Percentiles rank a stretch among this genome's conserved stretches.
Evolutionary conservation across 805 yeast genomes (phyloP).

Genomic region (Saccharomyces jurei): DNA sequence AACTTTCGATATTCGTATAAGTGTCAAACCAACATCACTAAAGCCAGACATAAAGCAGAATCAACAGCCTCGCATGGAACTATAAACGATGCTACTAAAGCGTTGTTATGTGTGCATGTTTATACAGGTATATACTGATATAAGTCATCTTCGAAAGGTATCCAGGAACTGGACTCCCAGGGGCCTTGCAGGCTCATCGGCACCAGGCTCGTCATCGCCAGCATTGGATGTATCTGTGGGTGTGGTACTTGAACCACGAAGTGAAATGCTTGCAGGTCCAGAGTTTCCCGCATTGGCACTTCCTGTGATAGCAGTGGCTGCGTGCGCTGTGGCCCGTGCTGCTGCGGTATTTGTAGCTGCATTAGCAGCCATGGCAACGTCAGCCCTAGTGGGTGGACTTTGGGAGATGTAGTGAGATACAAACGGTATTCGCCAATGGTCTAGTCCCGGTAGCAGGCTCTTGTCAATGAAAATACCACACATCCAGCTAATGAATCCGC

Average conservation of each 20-base stretch:
- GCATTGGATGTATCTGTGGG: conserved; percentile 7
- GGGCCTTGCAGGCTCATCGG: conserved; percentile 56
- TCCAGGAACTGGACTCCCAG: conserved; percentile 53
- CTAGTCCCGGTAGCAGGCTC: conserved; percentile 37
- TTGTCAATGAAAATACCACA: conserved; percentile 38
- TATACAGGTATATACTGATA: background rate
- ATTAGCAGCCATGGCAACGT: conserved; percentile 7
- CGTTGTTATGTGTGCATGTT: background rate
- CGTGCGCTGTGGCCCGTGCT: conserved; percentile 7
- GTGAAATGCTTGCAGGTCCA: background rate
- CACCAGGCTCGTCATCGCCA: conserved; percentile 31
- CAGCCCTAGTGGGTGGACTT: background rate
- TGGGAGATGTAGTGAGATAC: conserved; percentile 3
- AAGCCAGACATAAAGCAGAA: background rate
- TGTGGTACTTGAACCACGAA: background rate
- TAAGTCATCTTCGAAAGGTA: conserved; percentile 41
- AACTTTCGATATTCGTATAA: background rate
- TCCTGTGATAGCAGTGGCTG: conserved; percentile 27
- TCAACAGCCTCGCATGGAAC: background rate
- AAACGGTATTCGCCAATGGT: conserved; percentile 29
- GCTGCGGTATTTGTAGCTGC: conserved; percentile 2
- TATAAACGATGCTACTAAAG: background rate
- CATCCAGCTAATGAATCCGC: conserved; percentile 36
- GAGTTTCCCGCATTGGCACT: conserved; percentile 12
- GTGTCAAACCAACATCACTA: background rate